Evolutionary conservation across 2,329 filamentous ascomycete species (phyloP).

Genomic region (Calonectria montana): DNA sequence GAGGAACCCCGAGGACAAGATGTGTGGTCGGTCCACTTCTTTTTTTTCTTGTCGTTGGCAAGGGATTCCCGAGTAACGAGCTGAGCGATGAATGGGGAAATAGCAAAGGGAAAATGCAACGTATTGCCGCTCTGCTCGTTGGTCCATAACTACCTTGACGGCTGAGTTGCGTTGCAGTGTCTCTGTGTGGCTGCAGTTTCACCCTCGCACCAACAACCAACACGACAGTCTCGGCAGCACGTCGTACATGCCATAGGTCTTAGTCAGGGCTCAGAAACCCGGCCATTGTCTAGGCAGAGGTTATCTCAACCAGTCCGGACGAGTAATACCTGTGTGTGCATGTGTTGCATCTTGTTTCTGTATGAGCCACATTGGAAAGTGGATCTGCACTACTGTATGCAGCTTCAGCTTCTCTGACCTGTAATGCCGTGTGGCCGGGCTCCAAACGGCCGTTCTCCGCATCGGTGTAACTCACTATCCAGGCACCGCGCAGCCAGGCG

Average conservation of each 20-base stretch:
- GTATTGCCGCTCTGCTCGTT: not conserved
- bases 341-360: not conserved
- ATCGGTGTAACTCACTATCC: slow-evolving; percentile 7
- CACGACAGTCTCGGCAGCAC: not conserved
- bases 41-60: not conserved
- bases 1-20: slow-evolving; percentile 2
- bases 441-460: not conserved
- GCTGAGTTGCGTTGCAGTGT: not conserved
- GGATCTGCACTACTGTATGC: slow-evolving; percentile 2
- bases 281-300: not conserved
- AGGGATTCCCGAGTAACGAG: not conserved
- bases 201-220: not conserved
- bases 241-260: not conserved
- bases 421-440: not conserved
- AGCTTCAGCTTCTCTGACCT: slow-evolving; percentile 9
- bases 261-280: slow-evolving; percentile 6
- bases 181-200: not conserved
- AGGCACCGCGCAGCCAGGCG: not conserved
- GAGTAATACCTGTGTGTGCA: not conserved
- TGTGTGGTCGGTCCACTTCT: not conserved
- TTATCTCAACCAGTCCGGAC: not conserved
- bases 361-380: slow-evolving; percentile 5
- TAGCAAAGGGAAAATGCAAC: not conserved
- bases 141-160: not conserved
- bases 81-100: not conserved